Conservation (phyloP, 1,139 yeast species). For the Kodamaea suecica region DNA sequence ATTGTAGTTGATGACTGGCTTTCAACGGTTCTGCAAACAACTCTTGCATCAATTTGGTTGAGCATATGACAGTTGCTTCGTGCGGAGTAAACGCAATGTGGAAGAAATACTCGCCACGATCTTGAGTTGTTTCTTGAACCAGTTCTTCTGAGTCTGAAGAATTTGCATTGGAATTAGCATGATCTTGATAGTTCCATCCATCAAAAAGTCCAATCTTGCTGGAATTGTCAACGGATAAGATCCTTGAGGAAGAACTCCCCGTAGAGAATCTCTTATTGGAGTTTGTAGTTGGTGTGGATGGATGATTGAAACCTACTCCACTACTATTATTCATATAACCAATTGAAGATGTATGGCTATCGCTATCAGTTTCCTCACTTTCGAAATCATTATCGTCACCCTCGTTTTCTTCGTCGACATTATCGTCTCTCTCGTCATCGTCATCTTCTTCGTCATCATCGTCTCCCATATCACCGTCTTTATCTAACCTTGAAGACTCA, state of each 20-base stretch:
- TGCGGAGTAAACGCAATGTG: conserved; percentile 56
- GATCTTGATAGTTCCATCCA: background rate
- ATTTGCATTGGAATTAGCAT: conserved; percentile 2
- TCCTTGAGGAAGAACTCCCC: conserved; percentile 7
- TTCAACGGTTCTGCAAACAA: conserved; percentile 37
- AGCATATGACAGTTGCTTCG: conserved; percentile 56
- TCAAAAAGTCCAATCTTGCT: conserved; percentile 13
- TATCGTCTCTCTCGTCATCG: conserved; percentile 15
- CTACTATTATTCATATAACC: background rate
- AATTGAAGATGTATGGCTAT: conserved; percentile 3
- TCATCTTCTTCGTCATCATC: conserved; percentile 10
- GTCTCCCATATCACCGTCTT: conserved; percentile 5
- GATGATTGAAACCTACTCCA: background rate
- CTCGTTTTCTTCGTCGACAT: conserved; percentile 9
- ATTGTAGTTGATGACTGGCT: conserved; percentile 25
- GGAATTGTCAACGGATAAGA: conserved; percentile 18
- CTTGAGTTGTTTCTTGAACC: background rate
- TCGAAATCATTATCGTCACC: conserved; percentile 10
- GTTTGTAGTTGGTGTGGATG: conserved; percentile 3
- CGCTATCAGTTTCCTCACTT: conserved; percentile 7
- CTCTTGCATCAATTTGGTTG: conserved; percentile 33
- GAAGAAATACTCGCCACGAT: conserved; percentile 30
- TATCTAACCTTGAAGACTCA: conserved; percentile 14
- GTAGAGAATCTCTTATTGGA: conserved; percentile 9
- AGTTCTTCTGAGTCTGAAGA: background rate